Evolutionary conservation across 257 asterid genomes (phyloP).

Genomic region (Solanum paucissectum): DNA sequence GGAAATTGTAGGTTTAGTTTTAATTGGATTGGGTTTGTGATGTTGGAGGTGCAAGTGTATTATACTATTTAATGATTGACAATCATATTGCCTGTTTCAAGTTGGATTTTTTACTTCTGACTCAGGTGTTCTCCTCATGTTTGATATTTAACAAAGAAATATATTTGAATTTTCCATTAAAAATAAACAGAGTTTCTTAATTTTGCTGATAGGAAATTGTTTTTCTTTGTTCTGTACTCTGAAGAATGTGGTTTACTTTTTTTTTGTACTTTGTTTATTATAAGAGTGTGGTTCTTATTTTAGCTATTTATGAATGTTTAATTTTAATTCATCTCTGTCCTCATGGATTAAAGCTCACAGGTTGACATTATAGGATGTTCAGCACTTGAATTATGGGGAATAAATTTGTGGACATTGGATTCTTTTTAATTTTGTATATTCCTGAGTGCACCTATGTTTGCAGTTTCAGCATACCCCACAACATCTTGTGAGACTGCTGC

Average conservation of each 20-base stretch:
- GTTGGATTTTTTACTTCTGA: neutral
- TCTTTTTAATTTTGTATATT: neutral
- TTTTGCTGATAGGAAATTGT: neutral
- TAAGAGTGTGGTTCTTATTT: neutral
- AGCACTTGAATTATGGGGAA: neutral
- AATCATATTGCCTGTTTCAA: neutral
- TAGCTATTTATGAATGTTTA: neutral
- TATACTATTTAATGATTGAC: neutral
- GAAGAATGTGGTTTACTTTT: neutral
- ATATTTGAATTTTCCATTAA: neutral
- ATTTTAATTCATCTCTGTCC: neutral
- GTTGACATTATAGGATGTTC: neutral
- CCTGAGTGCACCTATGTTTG: slow-evolving; percentile 7
- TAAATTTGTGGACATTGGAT: neutral
- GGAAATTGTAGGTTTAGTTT: neutral
- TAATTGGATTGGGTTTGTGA: neutral
- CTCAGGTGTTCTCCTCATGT: neutral
- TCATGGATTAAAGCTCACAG: neutral
- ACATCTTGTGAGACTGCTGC: slow-evolving; percentile 95
- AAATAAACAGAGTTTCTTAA: neutral
- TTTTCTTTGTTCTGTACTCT: neutral
- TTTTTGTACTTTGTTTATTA: neutral
- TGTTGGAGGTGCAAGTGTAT: neutral
- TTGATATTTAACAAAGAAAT: neutral
- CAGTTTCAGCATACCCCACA: slow-evolving; percentile 84